phyloP scores from a whole-genome alignment of 345 rosid genomes.

The Crucihimalaya himalaica region DNA sequence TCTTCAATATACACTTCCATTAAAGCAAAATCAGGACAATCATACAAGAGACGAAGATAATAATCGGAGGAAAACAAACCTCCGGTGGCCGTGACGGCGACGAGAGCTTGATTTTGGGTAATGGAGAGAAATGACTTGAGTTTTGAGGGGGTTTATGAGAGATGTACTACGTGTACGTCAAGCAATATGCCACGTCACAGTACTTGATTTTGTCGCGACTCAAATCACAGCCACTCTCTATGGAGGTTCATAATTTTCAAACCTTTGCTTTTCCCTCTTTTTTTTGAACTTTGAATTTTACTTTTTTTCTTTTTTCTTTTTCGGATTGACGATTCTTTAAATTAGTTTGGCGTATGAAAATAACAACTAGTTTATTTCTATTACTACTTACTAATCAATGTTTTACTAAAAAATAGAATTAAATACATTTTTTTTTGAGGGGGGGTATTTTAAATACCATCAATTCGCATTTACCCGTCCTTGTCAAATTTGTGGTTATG shows the following conservation, averaged over 20 bases:
- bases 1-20: no score
- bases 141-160: not conserved
- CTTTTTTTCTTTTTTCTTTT: no score
- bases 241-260: not conserved
- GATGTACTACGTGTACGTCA: constrained; percentile 14
- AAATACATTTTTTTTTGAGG: no score
- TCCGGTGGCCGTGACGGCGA: constrained; percentile 28
- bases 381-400: no score
- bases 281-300: not conserved
- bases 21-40: not conserved
- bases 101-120: not conserved
- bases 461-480: no score
- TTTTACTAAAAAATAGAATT: no score
- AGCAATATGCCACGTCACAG: not conserved
- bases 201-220: constrained; percentile 10
- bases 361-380: no score
- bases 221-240: not conserved
- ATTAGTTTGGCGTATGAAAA: no score
- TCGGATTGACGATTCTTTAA: not conserved
- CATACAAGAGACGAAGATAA: not conserved
- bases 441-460: no score
- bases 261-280: not conserved
- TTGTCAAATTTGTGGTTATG: not conserved
- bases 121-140: not conserved
- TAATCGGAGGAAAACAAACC: not conserved